Evolutionary conservation across 2,329 filamentous ascomycete species (phyloP).

Genomic region (Fusarium chaquense): DNA sequence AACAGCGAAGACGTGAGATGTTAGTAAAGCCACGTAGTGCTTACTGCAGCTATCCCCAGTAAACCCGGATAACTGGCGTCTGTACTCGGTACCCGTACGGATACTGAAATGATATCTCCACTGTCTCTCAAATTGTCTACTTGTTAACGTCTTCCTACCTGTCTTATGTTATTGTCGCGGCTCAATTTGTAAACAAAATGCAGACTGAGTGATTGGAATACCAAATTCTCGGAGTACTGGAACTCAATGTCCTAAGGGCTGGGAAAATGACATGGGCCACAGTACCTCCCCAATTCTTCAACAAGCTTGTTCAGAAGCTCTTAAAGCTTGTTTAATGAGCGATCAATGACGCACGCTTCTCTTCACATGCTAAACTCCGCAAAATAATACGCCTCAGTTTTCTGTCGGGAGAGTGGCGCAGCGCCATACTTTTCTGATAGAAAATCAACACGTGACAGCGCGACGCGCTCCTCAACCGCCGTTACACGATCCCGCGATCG

Average conservation of each 20-base stretch:
- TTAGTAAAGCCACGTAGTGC: slow-evolving; percentile 36
- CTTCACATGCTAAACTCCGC: slow-evolving; percentile 46
- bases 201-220: not conserved
- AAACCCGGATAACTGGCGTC: slow-evolving; percentile 30
- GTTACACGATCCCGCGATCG: slow-evolving; percentile 22
- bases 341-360: slow-evolving; percentile 43
- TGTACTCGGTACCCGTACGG: not conserved
- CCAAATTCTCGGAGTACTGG: not conserved
- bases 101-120: slow-evolving; percentile 15
- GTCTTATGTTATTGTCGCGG: not conserved
- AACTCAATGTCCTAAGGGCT: not conserved
- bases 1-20: slow-evolving; percentile 12
- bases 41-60: not conserved
- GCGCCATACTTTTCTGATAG: not conserved
- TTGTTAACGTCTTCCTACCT: not conserved
- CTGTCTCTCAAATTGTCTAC: slow-evolving; percentile 7
- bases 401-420: not conserved
- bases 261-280: not conserved
- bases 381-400: slow-evolving; percentile 19
- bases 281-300: slow-evolving; percentile 5
- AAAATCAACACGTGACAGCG: slow-evolving; percentile 47
- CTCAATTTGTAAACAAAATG: not conserved
- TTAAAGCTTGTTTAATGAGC: slow-evolving; percentile 20
- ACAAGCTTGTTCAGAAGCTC: slow-evolving; percentile 9
- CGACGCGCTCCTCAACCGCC: slow-evolving; percentile 41